These are phyloP conservation scores for Tetrapyrgos nigripes DNA, from an alignment of 1,284 basidiomycete species.

Conservation along the genomic window DNA sequence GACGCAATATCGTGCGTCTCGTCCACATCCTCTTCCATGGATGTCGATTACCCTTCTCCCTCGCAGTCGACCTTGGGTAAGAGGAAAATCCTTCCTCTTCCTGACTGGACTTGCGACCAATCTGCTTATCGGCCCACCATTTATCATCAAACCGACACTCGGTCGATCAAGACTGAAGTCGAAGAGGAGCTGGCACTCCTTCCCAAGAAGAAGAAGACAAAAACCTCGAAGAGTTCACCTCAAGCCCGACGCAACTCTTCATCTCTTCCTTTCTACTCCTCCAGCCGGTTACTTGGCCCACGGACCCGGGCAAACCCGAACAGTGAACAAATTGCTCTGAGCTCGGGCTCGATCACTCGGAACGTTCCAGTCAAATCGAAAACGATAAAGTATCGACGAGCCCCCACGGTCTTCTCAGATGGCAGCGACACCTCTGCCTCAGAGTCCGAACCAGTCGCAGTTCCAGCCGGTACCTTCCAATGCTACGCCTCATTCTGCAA, in stretches of 20 bases:
- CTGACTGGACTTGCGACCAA: background rate
- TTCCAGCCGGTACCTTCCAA: background rate
- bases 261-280: no score
- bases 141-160: background rate
- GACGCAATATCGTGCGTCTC: no score
- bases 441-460: background rate
- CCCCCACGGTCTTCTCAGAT: background rate
- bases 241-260: background rate
- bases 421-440: background rate
- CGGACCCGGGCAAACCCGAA: background rate
- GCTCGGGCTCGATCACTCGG: no score
- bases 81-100: background rate
- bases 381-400: background rate
- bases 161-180: background rate
- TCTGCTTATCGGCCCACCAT: background rate
- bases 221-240: background rate
- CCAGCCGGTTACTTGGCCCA: conserved; percentile 1
- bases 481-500: background rate
- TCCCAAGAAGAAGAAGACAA: background rate
- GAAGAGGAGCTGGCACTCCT: background rate
- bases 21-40: background rate
- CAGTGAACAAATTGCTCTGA: background rate
- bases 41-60: background rate
- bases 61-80: background rate
- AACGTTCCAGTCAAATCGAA: background rate